Conservation (phyloP, 2,329 filamentous ascomycete genomes). For the Stylonectria norvegica region DNA sequence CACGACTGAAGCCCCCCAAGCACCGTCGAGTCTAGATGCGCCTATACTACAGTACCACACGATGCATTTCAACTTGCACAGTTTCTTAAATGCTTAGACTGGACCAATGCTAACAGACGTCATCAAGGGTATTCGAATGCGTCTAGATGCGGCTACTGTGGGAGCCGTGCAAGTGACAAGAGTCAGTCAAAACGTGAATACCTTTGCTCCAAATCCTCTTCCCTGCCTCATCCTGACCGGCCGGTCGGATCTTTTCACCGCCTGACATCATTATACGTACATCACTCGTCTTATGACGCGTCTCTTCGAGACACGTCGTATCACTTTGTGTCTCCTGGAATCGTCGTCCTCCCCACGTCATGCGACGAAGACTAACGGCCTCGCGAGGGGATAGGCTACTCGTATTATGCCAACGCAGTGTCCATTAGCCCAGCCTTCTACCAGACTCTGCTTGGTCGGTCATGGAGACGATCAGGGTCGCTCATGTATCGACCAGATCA, state of each 20-base stretch:
- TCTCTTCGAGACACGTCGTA: too few species aligned
- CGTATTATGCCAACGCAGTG: conserved; percentile 65
- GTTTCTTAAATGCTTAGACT: too few species aligned
- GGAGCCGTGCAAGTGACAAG: conserved; percentile 41
- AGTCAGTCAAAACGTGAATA: conserved; percentile 49
- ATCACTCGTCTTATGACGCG: conserved; percentile 5
- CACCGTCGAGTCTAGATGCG: not conserved
- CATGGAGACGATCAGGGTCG: conserved; percentile 71
- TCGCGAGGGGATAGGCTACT: conserved; percentile 54
- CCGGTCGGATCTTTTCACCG: conserved; percentile 4
- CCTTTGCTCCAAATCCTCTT: conserved; percentile 10
- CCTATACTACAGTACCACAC: too few species aligned
- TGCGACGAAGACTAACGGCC: conserved; percentile 22
- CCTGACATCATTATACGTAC: conserved; percentile 4
- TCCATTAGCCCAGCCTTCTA: conserved; percentile 65
- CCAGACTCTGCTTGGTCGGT: conserved; percentile 67
- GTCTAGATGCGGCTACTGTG: conserved; percentile 53
- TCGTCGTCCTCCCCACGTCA: too few species aligned
- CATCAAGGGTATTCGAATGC: conserved; percentile 49
- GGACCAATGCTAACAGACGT: conserved; percentile 16
- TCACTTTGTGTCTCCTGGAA: too few species aligned
- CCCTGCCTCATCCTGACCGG: not conserved
- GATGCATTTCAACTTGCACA: too few species aligned
- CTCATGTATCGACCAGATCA: conserved; percentile 78
- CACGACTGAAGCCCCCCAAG: not conserved